Evolutionary conservation across 345 rosid genomes (phyloP).

Genomic region (Linum usitatissimum): DNA sequence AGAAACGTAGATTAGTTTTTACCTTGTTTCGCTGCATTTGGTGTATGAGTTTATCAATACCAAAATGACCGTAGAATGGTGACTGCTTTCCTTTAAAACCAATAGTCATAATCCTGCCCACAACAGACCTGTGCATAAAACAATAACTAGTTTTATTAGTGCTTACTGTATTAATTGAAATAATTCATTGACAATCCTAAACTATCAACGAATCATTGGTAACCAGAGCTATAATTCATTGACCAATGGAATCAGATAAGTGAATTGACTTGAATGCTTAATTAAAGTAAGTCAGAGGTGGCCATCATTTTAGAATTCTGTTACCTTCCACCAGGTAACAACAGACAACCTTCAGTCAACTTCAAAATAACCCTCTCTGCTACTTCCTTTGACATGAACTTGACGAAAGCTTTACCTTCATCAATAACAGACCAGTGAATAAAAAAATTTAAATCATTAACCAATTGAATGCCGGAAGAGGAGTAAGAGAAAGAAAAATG

Average conservation of each 20-base stretch:
- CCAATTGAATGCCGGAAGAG: background rate
- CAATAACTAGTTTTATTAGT: background rate
- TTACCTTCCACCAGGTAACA: conserved; percentile 77
- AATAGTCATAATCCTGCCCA: conserved; percentile 46
- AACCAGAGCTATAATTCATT: no score
- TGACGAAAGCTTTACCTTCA: conserved; percentile 67
- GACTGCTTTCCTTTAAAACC: conserved; percentile 39
- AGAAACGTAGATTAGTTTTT: conserved; percentile 7
- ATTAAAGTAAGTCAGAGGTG: background rate
- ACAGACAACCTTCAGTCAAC: conserved; percentile 50
- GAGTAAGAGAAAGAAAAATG: background rate
- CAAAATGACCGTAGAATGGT: conserved; percentile 57
- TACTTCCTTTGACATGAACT: conserved; percentile 51
- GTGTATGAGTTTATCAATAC: conserved; percentile 28
- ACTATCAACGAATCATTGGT: no score
- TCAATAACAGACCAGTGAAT: conserved; percentile 8
- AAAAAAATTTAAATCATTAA: background rate
- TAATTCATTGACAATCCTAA: no score
- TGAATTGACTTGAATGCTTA: background rate
- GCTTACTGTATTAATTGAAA: background rate
- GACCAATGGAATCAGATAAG: no score
- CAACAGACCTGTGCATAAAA: conserved; percentile 48
- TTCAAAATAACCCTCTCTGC: conserved; percentile 42
- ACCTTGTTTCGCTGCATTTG: conserved; percentile 52
- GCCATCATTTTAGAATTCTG: background rate